Percentiles rank a stretch among this genome's conserved stretches.
These are phyloP conservation scores for Coniochaeta sp. DNA, from an alignment of 2,329 filamentous ascomycete genomes.

Conservation along the genomic window DNA sequence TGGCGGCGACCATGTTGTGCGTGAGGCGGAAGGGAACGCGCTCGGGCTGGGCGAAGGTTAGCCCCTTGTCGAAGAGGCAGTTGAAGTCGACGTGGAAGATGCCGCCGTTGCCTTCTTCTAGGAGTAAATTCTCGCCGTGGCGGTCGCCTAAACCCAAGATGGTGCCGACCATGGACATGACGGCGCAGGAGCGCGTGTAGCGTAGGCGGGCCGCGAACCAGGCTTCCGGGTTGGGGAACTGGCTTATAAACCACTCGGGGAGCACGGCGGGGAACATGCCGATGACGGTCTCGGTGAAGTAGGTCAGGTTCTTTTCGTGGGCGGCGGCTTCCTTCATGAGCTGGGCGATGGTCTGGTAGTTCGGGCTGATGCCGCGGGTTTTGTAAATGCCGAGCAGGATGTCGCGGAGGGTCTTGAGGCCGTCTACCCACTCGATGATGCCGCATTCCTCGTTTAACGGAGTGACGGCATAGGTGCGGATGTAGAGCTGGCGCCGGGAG, in stretches of 20 bases:
- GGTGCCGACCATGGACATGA: constrained; percentile 99
- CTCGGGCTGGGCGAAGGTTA: constrained; percentile 92
- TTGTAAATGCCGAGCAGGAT: constrained; percentile 76
- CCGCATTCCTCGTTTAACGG: constrained; percentile 97
- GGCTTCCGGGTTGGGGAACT: constrained; percentile 83
- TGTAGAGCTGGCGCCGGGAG: constrained; percentile 83
- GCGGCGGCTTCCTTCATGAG: constrained; percentile 57
- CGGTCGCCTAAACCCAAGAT: constrained; percentile 90
- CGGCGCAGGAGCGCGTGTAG: constrained; percentile 89
- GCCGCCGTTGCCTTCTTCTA: constrained; percentile 89
- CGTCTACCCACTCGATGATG: constrained; percentile 97
- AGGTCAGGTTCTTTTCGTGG: constrained; percentile 51
- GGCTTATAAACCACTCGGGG: constrained; percentile 91
- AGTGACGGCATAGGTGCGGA: constrained; percentile 95
- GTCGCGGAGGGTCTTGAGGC: constrained; percentile 87
- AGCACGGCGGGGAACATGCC: constrained; percentile 74
- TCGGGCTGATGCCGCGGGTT: constrained; percentile 60
- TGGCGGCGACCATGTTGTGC: constrained; percentile 97
- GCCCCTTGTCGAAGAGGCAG: constrained; percentile 96
- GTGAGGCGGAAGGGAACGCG: constrained; percentile 93
- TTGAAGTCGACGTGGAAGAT: constrained; percentile 99
- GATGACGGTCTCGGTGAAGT: constrained; percentile 64
- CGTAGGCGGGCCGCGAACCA: constrained; percentile 87
- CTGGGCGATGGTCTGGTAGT: constrained; percentile 61
- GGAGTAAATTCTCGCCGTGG: constrained; percentile 93